A percentile compares a stretch with the other conserved stretches of the same genome.
Evolutionary conservation across 2,329 filamentous ascomycete species (phyloP).

Genomic region (Coniochaeta sp.): DNA sequence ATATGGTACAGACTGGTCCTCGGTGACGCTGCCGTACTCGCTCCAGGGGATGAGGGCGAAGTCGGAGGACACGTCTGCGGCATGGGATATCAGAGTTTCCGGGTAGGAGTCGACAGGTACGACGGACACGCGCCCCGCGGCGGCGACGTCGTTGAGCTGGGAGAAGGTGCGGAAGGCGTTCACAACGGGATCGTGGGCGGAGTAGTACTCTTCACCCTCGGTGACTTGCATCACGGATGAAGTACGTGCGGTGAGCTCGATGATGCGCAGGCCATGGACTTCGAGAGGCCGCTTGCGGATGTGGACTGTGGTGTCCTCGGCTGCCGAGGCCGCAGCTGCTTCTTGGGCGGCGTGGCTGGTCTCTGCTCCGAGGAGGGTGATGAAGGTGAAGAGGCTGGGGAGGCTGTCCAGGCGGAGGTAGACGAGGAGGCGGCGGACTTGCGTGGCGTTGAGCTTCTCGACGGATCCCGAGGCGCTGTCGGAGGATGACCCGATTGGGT

Average conservation of each 20-base stretch:
- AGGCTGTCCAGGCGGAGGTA: conserved; percentile 82
- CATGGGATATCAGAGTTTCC: conserved; percentile 66
- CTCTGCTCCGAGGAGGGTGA: conserved; percentile 62
- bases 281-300: conserved; percentile 45
- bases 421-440: conserved; percentile 62
- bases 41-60: conserved; percentile 86
- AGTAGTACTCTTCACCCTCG: conserved; percentile 66
- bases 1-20: conserved; percentile 44
- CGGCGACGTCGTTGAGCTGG: conserved; percentile 73
- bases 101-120: conserved; percentile 73
- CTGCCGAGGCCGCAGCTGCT: conserved; percentile 9
- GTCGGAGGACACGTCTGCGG: conserved; percentile 62
- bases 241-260: conserved; percentile 76
- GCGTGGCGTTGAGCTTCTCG: conserved; percentile 25
- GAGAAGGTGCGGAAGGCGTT: conserved; percentile 89
- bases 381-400: conserved; percentile 72
- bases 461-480: conserved; percentile 15
- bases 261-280: conserved; percentile 56
- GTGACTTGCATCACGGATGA: conserved; percentile 94
- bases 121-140: conserved; percentile 74
- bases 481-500: conserved; percentile 27
- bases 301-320: conserved; percentile 7
- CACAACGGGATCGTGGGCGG: conserved; percentile 69
- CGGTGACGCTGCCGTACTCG: conserved; percentile 68
- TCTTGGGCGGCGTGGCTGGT: conserved; percentile 13